Conservation (phyloP, 2,329 filamentous ascomycete species). For the Aspergillus viridinutans region DNA sequence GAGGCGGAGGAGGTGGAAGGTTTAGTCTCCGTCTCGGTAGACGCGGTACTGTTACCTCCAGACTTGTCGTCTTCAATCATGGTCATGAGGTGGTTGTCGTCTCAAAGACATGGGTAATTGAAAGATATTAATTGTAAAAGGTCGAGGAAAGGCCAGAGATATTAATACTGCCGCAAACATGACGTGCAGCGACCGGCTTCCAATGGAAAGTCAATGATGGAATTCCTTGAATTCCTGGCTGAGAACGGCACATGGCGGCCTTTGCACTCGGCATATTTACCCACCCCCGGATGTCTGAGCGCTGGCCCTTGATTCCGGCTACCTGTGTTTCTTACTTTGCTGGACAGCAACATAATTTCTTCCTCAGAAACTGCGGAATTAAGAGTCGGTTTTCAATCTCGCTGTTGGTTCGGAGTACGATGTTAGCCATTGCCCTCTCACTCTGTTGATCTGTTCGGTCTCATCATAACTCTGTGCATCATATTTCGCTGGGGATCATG, state of each 20-base stretch:
- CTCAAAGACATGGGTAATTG: neutral
- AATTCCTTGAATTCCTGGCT: neutral
- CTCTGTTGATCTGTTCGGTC: too few relatives aligned
- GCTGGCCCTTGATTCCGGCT: neutral
- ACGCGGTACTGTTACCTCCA: neutral
- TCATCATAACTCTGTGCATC: neutral
- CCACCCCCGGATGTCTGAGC: too few relatives aligned
- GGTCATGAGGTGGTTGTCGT: neutral
- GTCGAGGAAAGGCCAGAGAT: neutral
- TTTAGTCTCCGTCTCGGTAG: neutral
- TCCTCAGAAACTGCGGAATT: neutral
- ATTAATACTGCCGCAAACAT: neutral
- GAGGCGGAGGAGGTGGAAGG: slow-evolving; percentile 2
- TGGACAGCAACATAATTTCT: neutral
- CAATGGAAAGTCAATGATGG: neutral
- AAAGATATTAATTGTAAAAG: neutral
- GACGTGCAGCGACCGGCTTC: neutral
- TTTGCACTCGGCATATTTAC: too few relatives aligned
- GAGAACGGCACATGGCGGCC: neutral
- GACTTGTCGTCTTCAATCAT: neutral
- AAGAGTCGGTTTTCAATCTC: neutral
- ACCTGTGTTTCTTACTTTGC: neutral
- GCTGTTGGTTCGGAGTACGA: neutral
- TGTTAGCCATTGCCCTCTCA: neutral
- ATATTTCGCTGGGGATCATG: neutral